Base-by-base conservation (phyloP, 2,329 filamentous ascomycete genomes). In the Catunica adiposa region DNA sequence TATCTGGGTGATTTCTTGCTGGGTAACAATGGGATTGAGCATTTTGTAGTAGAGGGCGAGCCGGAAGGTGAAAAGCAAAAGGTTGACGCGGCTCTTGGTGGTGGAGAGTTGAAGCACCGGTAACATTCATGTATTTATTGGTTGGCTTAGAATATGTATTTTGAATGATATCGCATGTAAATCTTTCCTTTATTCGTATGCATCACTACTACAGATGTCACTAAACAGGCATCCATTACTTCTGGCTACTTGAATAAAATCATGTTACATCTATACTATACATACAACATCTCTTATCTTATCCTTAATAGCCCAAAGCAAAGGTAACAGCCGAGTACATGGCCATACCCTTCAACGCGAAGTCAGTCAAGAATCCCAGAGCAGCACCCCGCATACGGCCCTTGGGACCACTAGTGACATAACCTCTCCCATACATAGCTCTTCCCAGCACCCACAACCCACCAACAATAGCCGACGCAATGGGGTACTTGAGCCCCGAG, bases 1-100 rank as follows among this genome's bases (percentile, higher is more conserved):
- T 89, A 89, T 62, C 82, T 95, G 63, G 89, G 86, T 1, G 81
- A 85, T 61, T 96, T 87, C 63, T 71, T 92, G 57, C 70, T 87
- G 14, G 80, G 80, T 1, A 83, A 83, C 62, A 83, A 83, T 60
- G 80, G 80, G 1, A 82, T 82, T 60, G 80, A 83, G 63, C 69
- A 67, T 26, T 52, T 52, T 56, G 60, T 63, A 11, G 60, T 63
- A 2, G 11, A 15, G n/a, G 38, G 5, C n/a, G 20, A 7, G 15
- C 15, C 15, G 40, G 20, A 31, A 44, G 23, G 44, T 15, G 37
- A n/a, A 6, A 60, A 62, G 1, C 61, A 64, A 8, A 60, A 62
- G 17, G 63, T 63, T 20, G 56, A 63, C 14, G 6, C 31, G 17
- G 46, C 25, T 34, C 22, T 51, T 56, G 60, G 31, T 9, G 17